Percentiles rank a stretch among this genome's conserved stretches.
Conservation (phyloP, 768 basidiomycete genomes). For the Leucosporidium creatinivorum region DNA sequence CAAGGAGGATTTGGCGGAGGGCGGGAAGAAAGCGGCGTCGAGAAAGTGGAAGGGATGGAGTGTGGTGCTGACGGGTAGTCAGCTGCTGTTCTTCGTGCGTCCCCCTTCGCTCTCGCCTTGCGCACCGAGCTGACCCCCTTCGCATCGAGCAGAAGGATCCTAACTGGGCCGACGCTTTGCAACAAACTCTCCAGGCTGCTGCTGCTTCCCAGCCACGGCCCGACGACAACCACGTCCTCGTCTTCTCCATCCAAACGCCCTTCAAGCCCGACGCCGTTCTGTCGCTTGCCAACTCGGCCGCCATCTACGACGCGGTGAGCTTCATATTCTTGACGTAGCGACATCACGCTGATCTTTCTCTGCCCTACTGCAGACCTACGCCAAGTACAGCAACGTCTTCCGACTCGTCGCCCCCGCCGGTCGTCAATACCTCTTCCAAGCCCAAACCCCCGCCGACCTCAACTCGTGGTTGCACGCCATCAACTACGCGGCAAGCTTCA, state of each 20-base stretch:
- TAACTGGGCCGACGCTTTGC: constrained; percentile 12
- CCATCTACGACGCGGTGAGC: constrained; percentile 60
- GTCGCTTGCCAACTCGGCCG: constrained; percentile 67
- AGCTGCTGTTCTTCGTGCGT: constrained; percentile 68
- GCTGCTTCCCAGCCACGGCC: constrained; percentile 7
- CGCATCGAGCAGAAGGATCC: constrained; percentile 24
- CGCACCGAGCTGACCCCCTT: background rate
- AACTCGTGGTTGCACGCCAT: constrained; percentile 85
- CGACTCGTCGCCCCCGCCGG: constrained; percentile 68
- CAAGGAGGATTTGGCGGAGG: constrained; percentile 65
- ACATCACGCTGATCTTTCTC: constrained; percentile 4
- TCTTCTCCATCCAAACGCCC: constrained; percentile 23
- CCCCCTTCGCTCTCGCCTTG: background rate
- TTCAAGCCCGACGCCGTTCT: constrained; percentile 77
- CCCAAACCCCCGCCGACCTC: constrained; percentile 60
- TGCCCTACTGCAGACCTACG: constrained; percentile 22
- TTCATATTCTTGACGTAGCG: no score
- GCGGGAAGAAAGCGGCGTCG: constrained; percentile 64
- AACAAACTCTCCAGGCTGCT: constrained; percentile 8
- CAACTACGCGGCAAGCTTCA: constrained; percentile 92
- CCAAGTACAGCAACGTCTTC: constrained; percentile 63
- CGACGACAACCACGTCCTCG: constrained; percentile 28
- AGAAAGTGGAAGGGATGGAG: constrained; percentile 85
- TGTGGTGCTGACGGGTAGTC: constrained; percentile 79
- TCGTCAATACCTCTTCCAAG: constrained; percentile 74